Conservation (phyloP, 2,329 filamentous ascomycete genomes). For the Alternaria dauci region DNA sequence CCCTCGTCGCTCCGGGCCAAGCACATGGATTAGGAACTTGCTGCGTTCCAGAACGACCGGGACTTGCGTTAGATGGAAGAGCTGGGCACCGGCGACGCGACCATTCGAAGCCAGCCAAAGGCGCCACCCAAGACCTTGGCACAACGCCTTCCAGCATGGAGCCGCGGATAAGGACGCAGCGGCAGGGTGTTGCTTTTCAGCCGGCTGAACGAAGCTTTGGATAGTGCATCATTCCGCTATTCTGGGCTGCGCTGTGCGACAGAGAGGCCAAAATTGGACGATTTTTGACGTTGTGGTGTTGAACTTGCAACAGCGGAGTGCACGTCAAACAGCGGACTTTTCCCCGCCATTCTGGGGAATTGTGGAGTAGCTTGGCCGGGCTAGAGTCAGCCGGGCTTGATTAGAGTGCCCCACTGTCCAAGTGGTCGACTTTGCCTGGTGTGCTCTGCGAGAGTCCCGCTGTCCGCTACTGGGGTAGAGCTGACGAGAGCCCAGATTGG, state of each 20-base stretch:
- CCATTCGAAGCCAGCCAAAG: slow-evolving; percentile 37
- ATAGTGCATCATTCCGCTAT: slow-evolving; percentile 18
- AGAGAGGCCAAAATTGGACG: background rate
- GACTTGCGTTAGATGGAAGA: slow-evolving; percentile 30
- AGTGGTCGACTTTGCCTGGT: background rate
- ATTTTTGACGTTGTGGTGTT: slow-evolving; percentile 1
- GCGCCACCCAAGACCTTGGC: slow-evolving; percentile 52
- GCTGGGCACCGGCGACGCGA: slow-evolving; percentile 36
- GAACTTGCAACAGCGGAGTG: background rate
- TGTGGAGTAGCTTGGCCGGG: slow-evolving; percentile 23
- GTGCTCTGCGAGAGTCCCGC: slow-evolving; percentile 15
- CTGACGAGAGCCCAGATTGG: slow-evolving; percentile 30
- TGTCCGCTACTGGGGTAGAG: slow-evolving; percentile 18
- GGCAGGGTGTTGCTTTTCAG: slow-evolving; percentile 24
- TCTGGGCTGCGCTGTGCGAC: background rate
- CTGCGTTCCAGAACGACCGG: slow-evolving; percentile 46
- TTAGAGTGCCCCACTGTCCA: slow-evolving; percentile 13
- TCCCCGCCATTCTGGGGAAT: slow-evolving; percentile 18
- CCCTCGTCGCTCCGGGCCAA: slow-evolving; percentile 42
- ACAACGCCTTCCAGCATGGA: slow-evolving; percentile 29
- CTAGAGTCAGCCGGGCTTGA: slow-evolving; percentile 6
- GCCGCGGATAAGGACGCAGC: slow-evolving; percentile 33
- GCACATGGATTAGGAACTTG: slow-evolving; percentile 42
- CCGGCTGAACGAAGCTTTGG: slow-evolving; percentile 39
- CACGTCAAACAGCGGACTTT: background rate